These are phyloP conservation scores for Oryza meyeriana DNA, from an alignment of 176 grass and related monocot species.

Conservation along the genomic window DNA sequence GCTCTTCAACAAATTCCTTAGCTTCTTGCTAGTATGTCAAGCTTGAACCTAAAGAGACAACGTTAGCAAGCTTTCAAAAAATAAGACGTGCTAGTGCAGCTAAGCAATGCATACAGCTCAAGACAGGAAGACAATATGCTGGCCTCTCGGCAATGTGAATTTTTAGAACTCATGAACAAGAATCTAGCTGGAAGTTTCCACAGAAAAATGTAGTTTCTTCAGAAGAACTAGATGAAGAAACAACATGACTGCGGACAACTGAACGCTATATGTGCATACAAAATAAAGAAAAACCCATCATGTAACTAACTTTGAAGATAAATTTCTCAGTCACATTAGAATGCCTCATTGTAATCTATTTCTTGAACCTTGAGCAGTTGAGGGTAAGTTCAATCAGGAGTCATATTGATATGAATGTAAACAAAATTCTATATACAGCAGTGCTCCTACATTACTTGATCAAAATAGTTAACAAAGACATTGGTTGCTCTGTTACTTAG, in stretches of 20 bases:
- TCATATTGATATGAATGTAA: not conserved
- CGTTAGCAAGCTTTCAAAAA: not conserved
- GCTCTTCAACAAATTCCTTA: not conserved
- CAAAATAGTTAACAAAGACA: constrained; percentile 10
- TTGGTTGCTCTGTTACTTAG: not conserved
- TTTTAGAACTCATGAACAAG: not conserved
- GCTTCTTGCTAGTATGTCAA: not conserved
- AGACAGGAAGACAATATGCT: not conserved
- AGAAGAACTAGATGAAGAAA: not conserved
- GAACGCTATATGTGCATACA: not conserved
- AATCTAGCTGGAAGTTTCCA: not conserved
- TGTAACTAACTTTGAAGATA: no score
- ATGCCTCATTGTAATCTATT: not conserved
- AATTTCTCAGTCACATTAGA: not conserved
- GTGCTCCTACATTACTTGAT: constrained; percentile 12
- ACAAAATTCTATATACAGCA: not conserved
- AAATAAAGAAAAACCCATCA: not conserved
- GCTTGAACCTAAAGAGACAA: not conserved
- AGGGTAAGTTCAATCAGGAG: not conserved
- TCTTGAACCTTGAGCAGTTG: not conserved
- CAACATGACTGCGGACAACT: not conserved
- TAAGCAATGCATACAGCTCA: not conserved
- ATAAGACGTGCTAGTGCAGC: not conserved
- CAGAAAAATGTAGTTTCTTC: not conserved
- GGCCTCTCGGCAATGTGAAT: not conserved